These are phyloP conservation scores for Neoscytalidium dimidiatum DNA, from an alignment of 2,329 filamentous ascomycete genomes.

Conservation along the genomic window DNA sequence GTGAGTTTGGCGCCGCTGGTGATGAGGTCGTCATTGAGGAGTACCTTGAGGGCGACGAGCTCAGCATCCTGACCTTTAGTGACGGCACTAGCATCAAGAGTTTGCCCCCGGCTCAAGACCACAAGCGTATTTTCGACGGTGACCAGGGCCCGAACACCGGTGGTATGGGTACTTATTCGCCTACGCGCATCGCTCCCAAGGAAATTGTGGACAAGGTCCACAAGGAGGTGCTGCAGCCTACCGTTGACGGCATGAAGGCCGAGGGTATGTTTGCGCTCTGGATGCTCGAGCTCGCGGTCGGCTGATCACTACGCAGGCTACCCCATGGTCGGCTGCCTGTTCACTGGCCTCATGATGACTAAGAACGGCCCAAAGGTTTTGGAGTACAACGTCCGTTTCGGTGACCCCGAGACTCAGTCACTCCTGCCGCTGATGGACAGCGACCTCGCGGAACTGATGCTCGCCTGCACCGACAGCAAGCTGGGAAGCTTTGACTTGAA, in stretches of 20 bases:
- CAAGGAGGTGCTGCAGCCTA: constrained; percentile 81
- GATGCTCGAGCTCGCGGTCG: neutral
- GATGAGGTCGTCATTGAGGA: constrained; percentile 95
- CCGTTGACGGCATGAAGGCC: constrained; percentile 81
- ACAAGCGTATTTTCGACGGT: constrained; percentile 91
- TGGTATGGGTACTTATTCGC: constrained; percentile 97
- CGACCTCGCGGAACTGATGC: constrained; percentile 85
- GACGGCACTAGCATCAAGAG: constrained; percentile 84
- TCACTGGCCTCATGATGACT: constrained; percentile 94
- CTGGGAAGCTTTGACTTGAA: constrained; percentile 70
- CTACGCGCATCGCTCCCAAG: constrained; percentile 54
- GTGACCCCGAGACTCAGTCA: constrained; percentile 89
- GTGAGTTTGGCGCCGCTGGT: constrained; percentile 82
- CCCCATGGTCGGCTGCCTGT: constrained; percentile 66
- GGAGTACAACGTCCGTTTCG: constrained; percentile 92
- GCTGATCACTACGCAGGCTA: constrained; percentile 24
- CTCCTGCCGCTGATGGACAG: constrained; percentile 80
- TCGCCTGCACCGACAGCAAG: constrained; percentile 76
- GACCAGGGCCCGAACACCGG: constrained; percentile 92
- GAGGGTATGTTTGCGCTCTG: constrained; percentile 56
- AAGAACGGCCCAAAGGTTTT: constrained; percentile 76
- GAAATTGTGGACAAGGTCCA: constrained; percentile 79
- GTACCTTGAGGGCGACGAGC: constrained; percentile 85
- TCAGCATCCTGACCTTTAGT: constrained; percentile 87
- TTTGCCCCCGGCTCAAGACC: constrained; percentile 89